Conservation (phyloP, 345 rosid species). For the Arabidopsis suecica region DNA sequence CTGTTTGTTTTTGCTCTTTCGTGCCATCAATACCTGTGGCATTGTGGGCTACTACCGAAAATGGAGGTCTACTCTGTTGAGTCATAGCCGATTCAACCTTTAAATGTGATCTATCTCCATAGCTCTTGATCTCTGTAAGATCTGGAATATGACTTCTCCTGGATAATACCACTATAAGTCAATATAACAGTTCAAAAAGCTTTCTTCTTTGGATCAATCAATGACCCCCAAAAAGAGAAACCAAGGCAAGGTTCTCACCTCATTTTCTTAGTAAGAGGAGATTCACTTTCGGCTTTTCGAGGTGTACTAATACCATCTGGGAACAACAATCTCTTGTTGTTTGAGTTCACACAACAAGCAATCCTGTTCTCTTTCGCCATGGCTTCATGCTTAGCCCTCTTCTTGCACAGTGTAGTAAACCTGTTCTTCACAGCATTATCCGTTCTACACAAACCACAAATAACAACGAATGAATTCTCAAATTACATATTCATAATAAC, state of each 20-base stretch:
- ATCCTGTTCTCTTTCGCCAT: constrained; percentile 74
- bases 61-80: constrained; percentile 68
- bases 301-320: constrained; percentile 52
- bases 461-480: neutral
- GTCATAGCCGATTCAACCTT: constrained; percentile 46
- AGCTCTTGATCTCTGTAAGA: constrained; percentile 50
- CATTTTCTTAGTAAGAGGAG: constrained; percentile 57
- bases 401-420: constrained; percentile 95
- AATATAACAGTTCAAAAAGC: constrained; percentile 19
- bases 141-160: constrained; percentile 76
- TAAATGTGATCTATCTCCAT: constrained; percentile 60
- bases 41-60: constrained; percentile 64
- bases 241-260: constrained; percentile 48
- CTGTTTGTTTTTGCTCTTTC: constrained; percentile 43
- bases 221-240: neutral
- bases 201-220: constrained; percentile 14
- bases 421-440: constrained; percentile 99
- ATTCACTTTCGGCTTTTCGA: constrained; percentile 49
- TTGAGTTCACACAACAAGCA: constrained; percentile 56
- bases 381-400: constrained; percentile 95
- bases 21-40: constrained; percentile 41
- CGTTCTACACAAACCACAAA: constrained; percentile 59
- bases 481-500: constrained; percentile 1
- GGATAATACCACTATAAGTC: constrained; percentile 26
- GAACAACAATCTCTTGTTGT: constrained; percentile 71